Evolutionary conservation across 306 rosid genomes (phyloP).

Genomic region (Betula pendula): DNA sequence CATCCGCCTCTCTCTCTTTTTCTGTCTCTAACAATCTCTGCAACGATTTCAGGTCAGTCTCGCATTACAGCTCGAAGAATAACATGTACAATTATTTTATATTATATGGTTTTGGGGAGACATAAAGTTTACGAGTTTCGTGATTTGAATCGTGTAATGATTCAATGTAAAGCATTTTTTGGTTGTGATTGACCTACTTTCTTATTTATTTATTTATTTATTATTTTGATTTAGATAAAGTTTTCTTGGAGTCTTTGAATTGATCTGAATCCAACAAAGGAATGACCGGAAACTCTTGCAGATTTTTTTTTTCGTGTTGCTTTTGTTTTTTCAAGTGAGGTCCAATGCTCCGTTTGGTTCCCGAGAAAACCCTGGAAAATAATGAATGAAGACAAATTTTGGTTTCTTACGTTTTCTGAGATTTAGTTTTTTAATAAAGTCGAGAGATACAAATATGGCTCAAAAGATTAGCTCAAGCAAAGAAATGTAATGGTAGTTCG

Average conservation of each 20-base stretch:
- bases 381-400: neutral
- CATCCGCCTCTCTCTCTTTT: neutral
- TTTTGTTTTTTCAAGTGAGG: neutral
- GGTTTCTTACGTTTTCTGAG: neutral
- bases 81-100: too few species aligned
- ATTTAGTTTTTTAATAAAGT: neutral
- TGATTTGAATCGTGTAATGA: neutral
- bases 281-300: too few species aligned
- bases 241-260: neutral
- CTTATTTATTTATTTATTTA: neutral
- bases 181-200: neutral
- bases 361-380: neutral
- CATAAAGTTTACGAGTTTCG: too few species aligned
- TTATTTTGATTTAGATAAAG: neutral
- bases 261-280: neutral
- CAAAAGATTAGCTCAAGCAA: constrained; percentile 17
- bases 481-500: neutral
- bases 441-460: neutral
- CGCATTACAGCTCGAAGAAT: neutral
- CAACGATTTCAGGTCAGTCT: constrained; percentile 34
- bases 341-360: constrained; percentile 13
- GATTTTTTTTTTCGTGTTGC: neutral
- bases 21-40: neutral
- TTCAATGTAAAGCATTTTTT: neutral
- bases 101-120: too few species aligned